A percentile compares a stretch with the other conserved stretches of the same genome.
Conservation (phyloP, 192 early-diverging fungal species). For the Podila minutissima region DNA sequence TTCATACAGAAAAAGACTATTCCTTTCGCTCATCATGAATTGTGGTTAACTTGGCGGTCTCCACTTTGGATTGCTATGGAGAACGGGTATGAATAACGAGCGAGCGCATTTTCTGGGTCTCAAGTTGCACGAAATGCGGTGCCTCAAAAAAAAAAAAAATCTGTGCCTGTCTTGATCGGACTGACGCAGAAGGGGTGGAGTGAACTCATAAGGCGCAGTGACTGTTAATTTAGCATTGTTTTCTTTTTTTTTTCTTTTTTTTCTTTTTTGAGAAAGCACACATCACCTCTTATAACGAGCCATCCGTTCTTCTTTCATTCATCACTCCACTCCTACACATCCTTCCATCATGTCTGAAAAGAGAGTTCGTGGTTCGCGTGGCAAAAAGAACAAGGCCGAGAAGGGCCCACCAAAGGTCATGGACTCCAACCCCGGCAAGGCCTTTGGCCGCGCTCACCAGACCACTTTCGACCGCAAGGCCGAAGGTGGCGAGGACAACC, state of each 20-base stretch:
- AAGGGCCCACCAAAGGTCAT: constrained; percentile 3
- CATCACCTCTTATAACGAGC: neutral
- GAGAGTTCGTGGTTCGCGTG: constrained; percentile 50
- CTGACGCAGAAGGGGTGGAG: no score
- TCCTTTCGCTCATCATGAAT: no score
- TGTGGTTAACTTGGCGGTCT: no score
- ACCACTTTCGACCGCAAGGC: constrained; percentile 42
- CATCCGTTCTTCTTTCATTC: constrained; percentile 4
- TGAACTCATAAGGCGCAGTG: no score
- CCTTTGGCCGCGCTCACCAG: constrained; percentile 39
- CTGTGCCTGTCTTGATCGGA: no score
- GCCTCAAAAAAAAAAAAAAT: no score
- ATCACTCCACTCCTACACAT: neutral
- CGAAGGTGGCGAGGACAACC: constrained; percentile 19
- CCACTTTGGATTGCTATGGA: no score
- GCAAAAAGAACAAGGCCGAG: constrained; percentile 46
- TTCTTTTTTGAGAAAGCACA: neutral
- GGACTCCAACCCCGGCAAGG: constrained; percentile 34
- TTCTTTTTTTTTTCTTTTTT: constrained; percentile 8
- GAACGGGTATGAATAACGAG: no score
- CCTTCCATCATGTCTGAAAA: constrained; percentile 40
- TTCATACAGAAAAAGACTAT: no score
- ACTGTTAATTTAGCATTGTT: no score
- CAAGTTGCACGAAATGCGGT: no score
- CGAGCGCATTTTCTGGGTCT: no score